Evolutionary conservation across 208 protist species (phyloP).

Genomic region (Blechomonas ayalai): DNA sequence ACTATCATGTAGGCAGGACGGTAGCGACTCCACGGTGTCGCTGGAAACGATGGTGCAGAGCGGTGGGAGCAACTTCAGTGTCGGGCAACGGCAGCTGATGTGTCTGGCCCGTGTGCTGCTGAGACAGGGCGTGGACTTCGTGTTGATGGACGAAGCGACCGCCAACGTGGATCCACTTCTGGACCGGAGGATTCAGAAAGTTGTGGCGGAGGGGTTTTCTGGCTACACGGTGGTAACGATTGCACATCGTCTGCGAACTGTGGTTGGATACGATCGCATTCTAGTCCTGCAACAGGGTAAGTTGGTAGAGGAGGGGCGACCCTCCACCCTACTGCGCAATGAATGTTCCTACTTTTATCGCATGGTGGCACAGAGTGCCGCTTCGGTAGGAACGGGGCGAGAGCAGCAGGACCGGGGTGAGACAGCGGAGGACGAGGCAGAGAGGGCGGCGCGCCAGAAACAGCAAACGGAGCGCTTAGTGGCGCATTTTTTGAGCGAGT

Average conservation of each 20-base stretch:
- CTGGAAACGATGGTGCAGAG: no score
- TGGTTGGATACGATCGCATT: constrained; percentile 16
- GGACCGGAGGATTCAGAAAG: constrained; percentile 13
- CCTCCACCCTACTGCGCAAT: no score
- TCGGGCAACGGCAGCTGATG: constrained; percentile 20
- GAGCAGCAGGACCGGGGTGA: neutral
- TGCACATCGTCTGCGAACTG: constrained; percentile 14
- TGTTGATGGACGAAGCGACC: constrained; percentile 27
- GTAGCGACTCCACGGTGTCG: no score
- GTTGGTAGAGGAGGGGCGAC: no score
- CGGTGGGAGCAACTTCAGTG: constrained; percentile 19
- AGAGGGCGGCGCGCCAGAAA: constrained; percentile 1
- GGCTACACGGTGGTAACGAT: constrained; percentile 17
- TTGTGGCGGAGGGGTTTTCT: constrained; percentile 9
- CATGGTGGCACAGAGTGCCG: constrained; percentile 14
- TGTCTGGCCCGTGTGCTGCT: constrained; percentile 16
- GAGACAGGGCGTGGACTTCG: constrained; percentile 6
- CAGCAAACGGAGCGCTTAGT: constrained; percentile 6
- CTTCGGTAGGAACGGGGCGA: neutral
- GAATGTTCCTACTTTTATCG: no score
- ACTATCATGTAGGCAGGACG: no score
- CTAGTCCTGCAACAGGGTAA: constrained; percentile 17
- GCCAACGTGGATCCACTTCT: constrained; percentile 14
- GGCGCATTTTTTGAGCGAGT: constrained; percentile 7
- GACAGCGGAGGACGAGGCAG: neutral